Base-by-base conservation (phyloP, 768 basidiomycete genomes). In the Neoboletus brunneissimus region DNA sequence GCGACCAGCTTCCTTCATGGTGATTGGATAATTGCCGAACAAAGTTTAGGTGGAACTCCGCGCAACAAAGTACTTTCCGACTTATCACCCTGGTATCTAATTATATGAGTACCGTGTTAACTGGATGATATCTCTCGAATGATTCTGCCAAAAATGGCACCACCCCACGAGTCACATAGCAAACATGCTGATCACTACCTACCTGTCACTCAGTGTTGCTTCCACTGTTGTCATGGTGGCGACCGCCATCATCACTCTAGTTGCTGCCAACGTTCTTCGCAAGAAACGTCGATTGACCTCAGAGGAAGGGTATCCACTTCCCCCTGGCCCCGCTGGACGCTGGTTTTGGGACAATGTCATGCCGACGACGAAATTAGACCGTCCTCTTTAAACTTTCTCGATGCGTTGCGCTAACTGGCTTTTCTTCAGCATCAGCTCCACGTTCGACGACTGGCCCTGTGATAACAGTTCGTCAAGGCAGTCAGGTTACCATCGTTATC, bases 371-470 rank as follows among this genome's bases (percentile, higher is more conserved):
- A 58, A 65, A 60, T 64, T 4, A 59, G 55, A 22, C 25, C 3
- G 11, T 37, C 22, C 35, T 20, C n/a, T 16, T 9, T 7, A 29
- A 13, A 25, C n/a, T 31, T 35, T 41, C 4, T 18, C 15, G 25
- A 4, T 4, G 4, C 0, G 4, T 40, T 32, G 10, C 34, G 20
- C 15, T 52, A 0, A 63, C 22, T 23, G 9, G 0, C 2, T 29
- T 4, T 12, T 32, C 13, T 40, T 25, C 31, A 71, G 62, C 11
- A 55, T 66, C 32, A 55, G 67, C 29, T 42, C 57, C 12, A 66
- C 63, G 4, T 81, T 83, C 50, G 74, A 82, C 38, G 74, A 80
- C 49, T 55, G 86, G 85, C 0, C 84, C 86, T 0, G 76, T 86
- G 0, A 79, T 85, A 55, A 75, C 79, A 0, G 64, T 87, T 12